Percentiles rank a stretch among this genome's conserved stretches.
These are phyloP conservation scores for Chytridium lagenaria DNA, from an alignment of 371 early-diverging fungal species.

Conservation along the genomic window DNA sequence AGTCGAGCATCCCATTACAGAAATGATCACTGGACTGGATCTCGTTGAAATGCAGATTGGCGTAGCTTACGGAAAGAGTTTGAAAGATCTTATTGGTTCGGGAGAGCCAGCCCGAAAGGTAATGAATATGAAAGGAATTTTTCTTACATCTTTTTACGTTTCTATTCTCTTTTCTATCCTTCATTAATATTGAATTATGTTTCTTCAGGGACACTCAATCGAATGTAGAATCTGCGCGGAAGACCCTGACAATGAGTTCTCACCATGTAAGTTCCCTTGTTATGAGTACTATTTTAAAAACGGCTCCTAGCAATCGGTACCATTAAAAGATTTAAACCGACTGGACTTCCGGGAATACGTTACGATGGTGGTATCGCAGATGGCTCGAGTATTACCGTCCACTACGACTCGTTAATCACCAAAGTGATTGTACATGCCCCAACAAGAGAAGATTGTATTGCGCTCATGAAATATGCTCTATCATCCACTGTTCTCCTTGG, in stretches of 20 bases:
- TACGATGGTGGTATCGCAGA: slow-evolving; percentile 33
- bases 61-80: slow-evolving; percentile 77
- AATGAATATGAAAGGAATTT: background rate
- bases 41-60: slow-evolving; percentile 87
- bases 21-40: slow-evolving; percentile 90
- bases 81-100: slow-evolving; percentile 65
- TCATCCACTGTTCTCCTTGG: slow-evolving; percentile 64
- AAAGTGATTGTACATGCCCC: slow-evolving; percentile 80
- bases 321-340: slow-evolving; percentile 15
- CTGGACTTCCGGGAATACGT: slow-evolving; percentile 33
- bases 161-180: too few species aligned
- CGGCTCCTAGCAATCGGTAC: slow-evolving; percentile 33
- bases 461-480: slow-evolving; percentile 74
- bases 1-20: slow-evolving; percentile 62
- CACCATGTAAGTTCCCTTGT: slow-evolving; percentile 36
- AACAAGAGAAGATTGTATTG: slow-evolving; percentile 74
- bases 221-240: slow-evolving; percentile 92
- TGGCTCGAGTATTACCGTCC: slow-evolving; percentile 35
- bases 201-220: slow-evolving; percentile 65
- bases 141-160: too few species aligned
- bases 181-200: too few species aligned
- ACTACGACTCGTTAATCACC: slow-evolving; percentile 55
- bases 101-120: background rate
- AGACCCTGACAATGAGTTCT: slow-evolving; percentile 58
- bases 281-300: slow-evolving; percentile 67